Base-by-base conservation (phyloP, 2,329 filamentous ascomycete species). In the Colletotrichum phormii region DNA sequence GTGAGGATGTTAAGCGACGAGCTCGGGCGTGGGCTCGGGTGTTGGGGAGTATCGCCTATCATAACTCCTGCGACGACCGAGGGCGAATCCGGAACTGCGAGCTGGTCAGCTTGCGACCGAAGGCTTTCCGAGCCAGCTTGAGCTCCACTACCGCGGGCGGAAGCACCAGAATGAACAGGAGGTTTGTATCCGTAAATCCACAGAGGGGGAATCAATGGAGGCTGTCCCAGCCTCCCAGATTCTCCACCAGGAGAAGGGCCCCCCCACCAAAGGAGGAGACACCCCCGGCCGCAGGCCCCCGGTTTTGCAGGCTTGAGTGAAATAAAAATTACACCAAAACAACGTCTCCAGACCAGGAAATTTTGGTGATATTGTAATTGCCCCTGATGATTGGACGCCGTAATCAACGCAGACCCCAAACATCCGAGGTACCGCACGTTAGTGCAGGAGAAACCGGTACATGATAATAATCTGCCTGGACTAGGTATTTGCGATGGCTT, bases 1-100 rank as follows among this genome's bases (percentile, higher is more conserved):
- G n/a, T 60, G 53, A 46, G 13, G 54, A 53, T 67, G 18, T 24
- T 62, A 71, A 68, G 37, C 64, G 42, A 37, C 33, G 12, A 58
- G 58, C 63, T 73, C 61, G 71, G 71, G 49, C 31, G 57, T 51
- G 5, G 15, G 22, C 67, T 73, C 67, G 61, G 71, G 31, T 13
- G 13, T 26, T 11, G 9, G 9, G 42, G 15, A 18, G 24, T 74
- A 74, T 73, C 73, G 68, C 73, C 73, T 74, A 74, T 74, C 73
- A 73, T 64, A 74, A 53, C 35, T 62, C 65, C 73, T 60, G 53
- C 15, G 29, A 35, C 26, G 51, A 46, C 73, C 73, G 73, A 74
- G 73, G 61, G 31, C 46, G 49, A 35, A 29, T 33, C 55, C 73
- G 73, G 73, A 74, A 64, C 65, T 73, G 63, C 73, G 73, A 74